Conservation (phyloP, 2,329 filamentous ascomycete species). For the Dactylellina haptotyla region DNA sequence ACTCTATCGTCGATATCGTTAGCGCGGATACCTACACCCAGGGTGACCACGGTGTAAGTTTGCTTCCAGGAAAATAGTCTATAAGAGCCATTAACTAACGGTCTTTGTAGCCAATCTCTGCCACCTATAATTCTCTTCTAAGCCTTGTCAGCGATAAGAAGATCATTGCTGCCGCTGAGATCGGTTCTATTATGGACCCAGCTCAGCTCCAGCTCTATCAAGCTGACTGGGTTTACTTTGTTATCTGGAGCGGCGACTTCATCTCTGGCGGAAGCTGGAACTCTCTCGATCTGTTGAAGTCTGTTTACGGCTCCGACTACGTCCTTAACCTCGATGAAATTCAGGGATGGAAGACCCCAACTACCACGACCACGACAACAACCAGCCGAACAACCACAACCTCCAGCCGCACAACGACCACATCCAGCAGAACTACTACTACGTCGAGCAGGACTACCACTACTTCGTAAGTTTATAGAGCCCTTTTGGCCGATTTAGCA, state of each 20-base stretch:
- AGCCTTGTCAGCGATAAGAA: conserved; percentile 64
- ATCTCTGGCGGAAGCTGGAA: conserved; percentile 64
- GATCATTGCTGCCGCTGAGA: conserved; percentile 65
- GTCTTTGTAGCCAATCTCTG: conserved; percentile 60
- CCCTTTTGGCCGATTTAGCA: too few relatives aligned
- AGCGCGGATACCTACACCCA: conserved; percentile 64
- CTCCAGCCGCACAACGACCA: conserved; percentile 8
- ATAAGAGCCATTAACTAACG: conserved; percentile 53
- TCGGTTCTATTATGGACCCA: conserved; percentile 65
- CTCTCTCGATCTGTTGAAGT: conserved; percentile 61
- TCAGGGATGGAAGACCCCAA: conserved; percentile 57
- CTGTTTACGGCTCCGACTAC: conserved; percentile 56
- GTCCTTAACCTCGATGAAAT: conserved; percentile 58
- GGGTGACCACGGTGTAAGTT: conserved; percentile 62
- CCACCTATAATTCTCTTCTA: conserved; percentile 64
- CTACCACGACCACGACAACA: conserved; percentile 20
- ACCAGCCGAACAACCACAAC: conserved; percentile 21
- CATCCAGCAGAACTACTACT: conserved; percentile 9
- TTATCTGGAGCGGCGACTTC: conserved; percentile 64
- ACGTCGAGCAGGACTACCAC: conserved; percentile 12
- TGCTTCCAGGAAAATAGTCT: conserved; percentile 12
- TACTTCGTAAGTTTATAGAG: conserved; percentile 10
- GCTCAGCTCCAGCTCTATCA: conserved; percentile 63
- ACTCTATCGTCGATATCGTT: conserved; percentile 64
- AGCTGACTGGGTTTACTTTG: conserved; percentile 66